phyloP scores from a whole-genome alignment of 2,329 filamentous ascomycete genomes.

The Gyromitra esculenta region DNA sequence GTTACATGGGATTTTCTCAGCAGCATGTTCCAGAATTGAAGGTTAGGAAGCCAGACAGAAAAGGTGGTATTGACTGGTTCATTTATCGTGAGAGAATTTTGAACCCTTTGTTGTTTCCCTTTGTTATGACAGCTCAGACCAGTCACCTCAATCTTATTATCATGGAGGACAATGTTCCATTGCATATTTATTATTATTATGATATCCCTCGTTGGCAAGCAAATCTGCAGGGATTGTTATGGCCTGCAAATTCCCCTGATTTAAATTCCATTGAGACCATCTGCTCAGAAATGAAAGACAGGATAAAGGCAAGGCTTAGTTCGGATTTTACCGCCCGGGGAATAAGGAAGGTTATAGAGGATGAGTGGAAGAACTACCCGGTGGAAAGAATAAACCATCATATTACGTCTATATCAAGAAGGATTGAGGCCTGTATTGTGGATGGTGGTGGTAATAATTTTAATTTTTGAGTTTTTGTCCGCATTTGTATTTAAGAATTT shows the following conservation, averaged over 20 bases:
- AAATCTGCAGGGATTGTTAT: not conserved
- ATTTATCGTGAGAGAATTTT: slow-evolving; percentile 28
- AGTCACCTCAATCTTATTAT: not conserved
- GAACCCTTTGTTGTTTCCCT: not conserved
- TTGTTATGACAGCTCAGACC: not conserved
- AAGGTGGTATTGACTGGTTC: slow-evolving; percentile 25
- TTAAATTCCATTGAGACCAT: slow-evolving; percentile 1
- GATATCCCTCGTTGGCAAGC: not conserved
- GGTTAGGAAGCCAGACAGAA: not conserved
- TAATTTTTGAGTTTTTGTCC: slow-evolving; percentile 9
- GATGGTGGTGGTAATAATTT: slow-evolving; percentile 10
- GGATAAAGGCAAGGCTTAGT: not conserved
- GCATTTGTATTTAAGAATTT: not conserved
- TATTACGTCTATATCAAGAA: slow-evolving; percentile 11
- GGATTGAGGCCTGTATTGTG: slow-evolving; percentile 31
- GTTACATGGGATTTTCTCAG: not conserved
- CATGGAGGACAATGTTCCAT: slow-evolving; percentile 27
- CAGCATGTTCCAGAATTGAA: not conserved
- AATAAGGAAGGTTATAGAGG: not conserved
- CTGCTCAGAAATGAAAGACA: slow-evolving; percentile 8
- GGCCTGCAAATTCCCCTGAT: slow-evolving; percentile 2
- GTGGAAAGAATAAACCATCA: slow-evolving; percentile 13
- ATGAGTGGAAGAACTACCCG: slow-evolving; percentile 17
- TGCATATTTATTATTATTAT: slow-evolving; percentile 11
- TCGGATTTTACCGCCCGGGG: not conserved